phyloP scores from a whole-genome alignment of 176 grass and related monocot genomes.

The Thinopyrum elongatum region DNA sequence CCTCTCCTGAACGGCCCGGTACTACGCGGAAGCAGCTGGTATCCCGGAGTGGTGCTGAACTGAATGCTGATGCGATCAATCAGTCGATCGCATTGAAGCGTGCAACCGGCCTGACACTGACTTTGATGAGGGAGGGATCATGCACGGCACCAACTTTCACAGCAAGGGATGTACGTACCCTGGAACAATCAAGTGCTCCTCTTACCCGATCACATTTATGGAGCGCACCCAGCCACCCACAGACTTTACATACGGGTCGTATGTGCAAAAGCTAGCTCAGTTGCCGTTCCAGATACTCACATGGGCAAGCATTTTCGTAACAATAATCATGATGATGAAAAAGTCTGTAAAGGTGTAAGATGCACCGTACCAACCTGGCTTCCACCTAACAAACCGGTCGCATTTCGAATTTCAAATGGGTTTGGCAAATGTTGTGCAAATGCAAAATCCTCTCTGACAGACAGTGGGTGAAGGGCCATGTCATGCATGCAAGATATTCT shows the following conservation, averaged over 20 bases:
- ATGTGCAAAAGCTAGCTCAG: neutral
- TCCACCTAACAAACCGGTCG: neutral
- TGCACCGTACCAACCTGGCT: neutral
- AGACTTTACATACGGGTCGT: neutral
- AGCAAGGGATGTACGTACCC: neutral
- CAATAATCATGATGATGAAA: neutral
- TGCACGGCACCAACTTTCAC: slow-evolving; percentile 6
- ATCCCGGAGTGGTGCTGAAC: slow-evolving; percentile 4
- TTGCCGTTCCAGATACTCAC: neutral
- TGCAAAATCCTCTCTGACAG: neutral
- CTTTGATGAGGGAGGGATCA: slow-evolving; percentile 20
- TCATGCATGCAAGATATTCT: neutral
- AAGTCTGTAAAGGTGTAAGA: neutral
- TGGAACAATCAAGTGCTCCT: neutral
- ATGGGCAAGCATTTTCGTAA: neutral
- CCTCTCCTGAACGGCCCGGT: neutral
- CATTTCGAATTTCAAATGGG: neutral
- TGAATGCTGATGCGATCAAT: neutral
- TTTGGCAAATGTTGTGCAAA: neutral
- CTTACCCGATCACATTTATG: neutral
- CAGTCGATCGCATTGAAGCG: neutral
- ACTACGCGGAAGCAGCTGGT: neutral
- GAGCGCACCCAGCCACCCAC: neutral
- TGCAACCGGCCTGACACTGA: slow-evolving; percentile 23
- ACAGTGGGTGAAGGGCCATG: neutral